phyloP scores from a whole-genome alignment of 2,329 filamentous ascomycete species.

The Cordyceps tenuipes region DNA sequence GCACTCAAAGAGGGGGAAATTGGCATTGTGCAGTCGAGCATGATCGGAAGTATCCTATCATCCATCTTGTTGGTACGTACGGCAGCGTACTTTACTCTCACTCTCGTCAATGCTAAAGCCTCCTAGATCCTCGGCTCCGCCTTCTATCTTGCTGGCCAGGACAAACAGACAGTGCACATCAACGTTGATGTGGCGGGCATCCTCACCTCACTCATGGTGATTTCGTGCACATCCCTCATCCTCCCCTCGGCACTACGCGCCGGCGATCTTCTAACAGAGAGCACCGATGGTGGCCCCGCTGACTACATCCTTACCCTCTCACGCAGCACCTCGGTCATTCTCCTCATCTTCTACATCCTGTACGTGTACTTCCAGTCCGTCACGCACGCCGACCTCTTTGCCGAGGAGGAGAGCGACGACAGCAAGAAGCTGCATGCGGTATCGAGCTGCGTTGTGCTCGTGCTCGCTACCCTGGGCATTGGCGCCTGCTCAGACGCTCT shows the following conservation, averaged over 20 bases:
- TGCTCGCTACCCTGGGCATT: slow-evolving; percentile 15
- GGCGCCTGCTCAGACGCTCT: slow-evolving; percentile 20
- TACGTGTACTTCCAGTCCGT: slow-evolving; percentile 11
- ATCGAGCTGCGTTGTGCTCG: slow-evolving; percentile 13
- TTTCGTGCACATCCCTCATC: slow-evolving; percentile 10
- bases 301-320: slow-evolving; percentile 11
- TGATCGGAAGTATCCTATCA: slow-evolving; percentile 11
- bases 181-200: slow-evolving; percentile 11
- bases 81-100: not conserved
- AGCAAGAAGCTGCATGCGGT: slow-evolving; percentile 13
- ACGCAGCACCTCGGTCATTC: slow-evolving; percentile 9
- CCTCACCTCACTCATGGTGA: slow-evolving; percentile 10
- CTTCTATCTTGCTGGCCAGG: slow-evolving; percentile 9
- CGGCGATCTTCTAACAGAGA: not conserved
- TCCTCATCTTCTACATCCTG: slow-evolving; percentile 7
- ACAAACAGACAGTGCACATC: slow-evolving; percentile 11
- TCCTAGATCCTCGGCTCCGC: slow-evolving; percentile 7
- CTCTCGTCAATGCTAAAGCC: not conserved
- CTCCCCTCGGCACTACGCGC: slow-evolving; percentile 7
- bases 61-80: slow-evolving; percentile 9
- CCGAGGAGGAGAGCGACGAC: slow-evolving; percentile 9
- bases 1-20: slow-evolving; percentile 12
- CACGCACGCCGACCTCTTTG: slow-evolving; percentile 10
- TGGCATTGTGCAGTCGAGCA: slow-evolving; percentile 10
- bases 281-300: not conserved